phyloP scores from a whole-genome alignment of 257 asterid species.

The Striga asiatica region DNA sequence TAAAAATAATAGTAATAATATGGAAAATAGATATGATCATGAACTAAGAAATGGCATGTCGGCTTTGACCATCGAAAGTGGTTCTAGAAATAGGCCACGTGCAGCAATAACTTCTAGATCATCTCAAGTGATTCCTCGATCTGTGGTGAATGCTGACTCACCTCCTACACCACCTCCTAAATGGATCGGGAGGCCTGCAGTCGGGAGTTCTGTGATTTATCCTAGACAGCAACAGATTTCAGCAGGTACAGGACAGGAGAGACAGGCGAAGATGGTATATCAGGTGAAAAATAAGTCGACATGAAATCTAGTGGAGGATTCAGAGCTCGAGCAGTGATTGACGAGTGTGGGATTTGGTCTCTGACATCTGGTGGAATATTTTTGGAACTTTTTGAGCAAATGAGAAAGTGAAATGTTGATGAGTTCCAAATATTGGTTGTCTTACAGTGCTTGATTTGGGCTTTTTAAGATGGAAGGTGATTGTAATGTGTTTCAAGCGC shows the following conservation, averaged over 20 bases:
- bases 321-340: slow-evolving; percentile 21
- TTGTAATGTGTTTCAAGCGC: background rate
- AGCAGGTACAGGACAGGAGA: slow-evolving; percentile 20
- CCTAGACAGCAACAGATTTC: slow-evolving; percentile 23
- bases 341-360: background rate
- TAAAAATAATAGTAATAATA: slow-evolving; percentile 27
- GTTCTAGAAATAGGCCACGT: slow-evolving; percentile 20
- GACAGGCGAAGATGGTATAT: slow-evolving; percentile 50
- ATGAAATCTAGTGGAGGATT: slow-evolving; percentile 8
- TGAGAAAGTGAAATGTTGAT: background rate
- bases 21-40: slow-evolving; percentile 32
- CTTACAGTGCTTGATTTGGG: background rate
- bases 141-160: slow-evolving; percentile 24
- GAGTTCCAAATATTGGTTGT: background rate
- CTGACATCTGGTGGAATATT: too few relatives aligned
- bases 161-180: slow-evolving; percentile 71
- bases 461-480: background rate
- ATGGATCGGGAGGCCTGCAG: slow-evolving; percentile 43
- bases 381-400: too few relatives aligned
- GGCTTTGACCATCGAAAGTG: slow-evolving; percentile 37
- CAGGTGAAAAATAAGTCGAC: slow-evolving; percentile 30
- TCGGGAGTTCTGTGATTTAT: slow-evolving; percentile 18
- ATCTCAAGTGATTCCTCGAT: slow-evolving; percentile 16
- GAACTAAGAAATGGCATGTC: slow-evolving; percentile 46
- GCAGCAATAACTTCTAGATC: slow-evolving; percentile 25